Base-by-base conservation (phyloP, 176 grass and related monocot genomes). In the Echinochloa phyllopogon region DNA sequence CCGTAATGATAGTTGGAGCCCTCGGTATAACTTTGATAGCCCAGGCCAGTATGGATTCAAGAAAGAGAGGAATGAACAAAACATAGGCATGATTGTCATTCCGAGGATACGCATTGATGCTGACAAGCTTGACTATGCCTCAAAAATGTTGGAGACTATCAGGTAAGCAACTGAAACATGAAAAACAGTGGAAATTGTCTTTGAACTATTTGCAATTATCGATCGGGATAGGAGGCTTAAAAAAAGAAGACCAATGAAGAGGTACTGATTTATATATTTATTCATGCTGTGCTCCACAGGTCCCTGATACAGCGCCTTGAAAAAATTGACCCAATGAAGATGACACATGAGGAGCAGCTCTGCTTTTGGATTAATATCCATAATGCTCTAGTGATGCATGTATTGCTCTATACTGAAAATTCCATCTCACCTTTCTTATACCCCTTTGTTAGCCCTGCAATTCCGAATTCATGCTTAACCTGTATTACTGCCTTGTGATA, bases 331-430 rank as follows among this genome's bases (percentile, higher is more conserved):
- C 94, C 94, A 41, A 73, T 82, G 70, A 91, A 89, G 81, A 91
- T 96, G 94, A 87, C 89, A 72, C 83, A 89, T 27, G 89, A 96
- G 57, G 94, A 96, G 59, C 87, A 91, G 67, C 86, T 96, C 18
- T 88, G 88, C 43, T 96, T 96, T 84, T 96, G 94, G 94, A 96
- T 96, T 72, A 96, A 96, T 58, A 87, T 96, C 75, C 94, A 96
- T 62, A 96, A 96, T 75, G 91, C 91, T 65, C 74, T 96, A 75
- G 79, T 96, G 23, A 96, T 96, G 94, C 94, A 96, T 89, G 94
- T 93, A 93, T n/a, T 82, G 78, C 41, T 74, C 91, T 81, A 24
- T 23, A 62, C 74, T 33, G 6, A 82, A 79, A 72, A 56, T 40
- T 24, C 45, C 4, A 21, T 40, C 0, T 21, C 62, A 74, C 59